phyloP scores from a whole-genome alignment of 169 alveolate species.

The Plasmodium knowlesi region DNA sequence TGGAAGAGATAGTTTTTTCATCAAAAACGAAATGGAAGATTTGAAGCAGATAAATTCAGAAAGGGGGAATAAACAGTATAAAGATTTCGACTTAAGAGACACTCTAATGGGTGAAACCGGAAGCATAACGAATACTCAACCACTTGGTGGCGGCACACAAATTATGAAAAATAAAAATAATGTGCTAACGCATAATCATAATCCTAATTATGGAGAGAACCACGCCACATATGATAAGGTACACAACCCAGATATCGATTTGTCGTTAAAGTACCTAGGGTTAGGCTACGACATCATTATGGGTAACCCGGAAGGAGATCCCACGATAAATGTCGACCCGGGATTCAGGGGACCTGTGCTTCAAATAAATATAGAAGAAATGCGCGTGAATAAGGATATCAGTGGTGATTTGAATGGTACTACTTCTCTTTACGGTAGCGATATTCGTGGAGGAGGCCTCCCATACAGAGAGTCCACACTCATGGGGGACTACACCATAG shows the following conservation, averaged over 20 bases:
- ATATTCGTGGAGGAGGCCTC: not conserved
- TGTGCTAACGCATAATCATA: not conserved
- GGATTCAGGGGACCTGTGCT: slow-evolving; percentile 89
- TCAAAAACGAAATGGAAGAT: not conserved
- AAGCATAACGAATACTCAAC: not conserved
- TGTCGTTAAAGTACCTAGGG: slow-evolving; percentile 84
- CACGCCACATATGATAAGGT: not conserved
- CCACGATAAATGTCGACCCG: slow-evolving; percentile 86
- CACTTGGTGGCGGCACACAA: not conserved
- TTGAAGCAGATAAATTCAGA: not conserved
- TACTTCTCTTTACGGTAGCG: not conserved
- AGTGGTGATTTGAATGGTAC: not conserved
- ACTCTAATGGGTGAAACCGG: slow-evolving; percentile 1
- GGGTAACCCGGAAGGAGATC: slow-evolving; percentile 91
- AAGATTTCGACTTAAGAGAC: slow-evolving; percentile 34
- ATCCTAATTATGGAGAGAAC: not conserved
- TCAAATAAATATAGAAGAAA: slow-evolving; percentile 53
- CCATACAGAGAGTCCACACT: not conserved
- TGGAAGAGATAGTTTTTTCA: not conserved
- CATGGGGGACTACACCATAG: not conserved
- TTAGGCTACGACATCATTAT: slow-evolving; percentile 86
- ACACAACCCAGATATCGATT: slow-evolving; percentile 1
- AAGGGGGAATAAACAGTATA: not conserved
- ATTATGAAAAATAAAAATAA: not conserved
- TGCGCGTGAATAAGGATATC: not conserved